Base-by-base conservation (phyloP, 805 yeast species). In the Starmerella cellae region DNA sequence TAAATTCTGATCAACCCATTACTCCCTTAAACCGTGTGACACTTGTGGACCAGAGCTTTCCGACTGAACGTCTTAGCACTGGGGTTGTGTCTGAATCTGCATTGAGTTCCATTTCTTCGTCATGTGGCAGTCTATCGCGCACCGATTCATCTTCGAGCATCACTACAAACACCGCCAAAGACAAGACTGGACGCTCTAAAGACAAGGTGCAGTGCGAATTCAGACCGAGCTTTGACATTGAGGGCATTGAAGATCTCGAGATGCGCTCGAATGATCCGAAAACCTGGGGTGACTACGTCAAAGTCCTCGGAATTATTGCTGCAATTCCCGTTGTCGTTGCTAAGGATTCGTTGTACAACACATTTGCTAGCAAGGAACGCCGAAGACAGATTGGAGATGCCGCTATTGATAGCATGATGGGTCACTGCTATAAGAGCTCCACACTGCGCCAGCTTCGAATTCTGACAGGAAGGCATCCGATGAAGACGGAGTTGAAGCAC, bases 371-470 rank as follows among this genome's bases (percentile, higher is more conserved):
- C 22, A 17, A 28, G 20, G 3, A 8, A 6, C 27, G 21, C 21
- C 41, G 49, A 6, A 24, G 49, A 18, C 36, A 44, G 6, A n/a
- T 24, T 22, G 22, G 37, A 11, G 48, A 46, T 23, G 37, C 43
- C 11, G 17, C 38, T n/a, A 24, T 41, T 11, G 49, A 45, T 24
- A 39, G 50, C 26, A 36, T 42, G 16, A 47, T 47, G 51, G 51
- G 51, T 21, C 50, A 46, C 31, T 42, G 46, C 42, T 47, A 47
- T 38, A 39, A 40, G 26, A 23, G 35, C 22, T 46, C 53, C 9
- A 49, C 52, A 16, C 39, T 48, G 23, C 41, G 39, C n/a, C 53
- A 54, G 43, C 38, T 54, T 31, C 49, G 56, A 8, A 45, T 49
- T 19, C 32, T 54, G 22, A 42, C 48, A 6, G 50, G 52, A 1